Percentiles rank a stretch among this genome's conserved stretches.
phyloP scores from a whole-genome alignment of 2,329 filamentous ascomycete species.

The Cytospora piceicola region DNA sequence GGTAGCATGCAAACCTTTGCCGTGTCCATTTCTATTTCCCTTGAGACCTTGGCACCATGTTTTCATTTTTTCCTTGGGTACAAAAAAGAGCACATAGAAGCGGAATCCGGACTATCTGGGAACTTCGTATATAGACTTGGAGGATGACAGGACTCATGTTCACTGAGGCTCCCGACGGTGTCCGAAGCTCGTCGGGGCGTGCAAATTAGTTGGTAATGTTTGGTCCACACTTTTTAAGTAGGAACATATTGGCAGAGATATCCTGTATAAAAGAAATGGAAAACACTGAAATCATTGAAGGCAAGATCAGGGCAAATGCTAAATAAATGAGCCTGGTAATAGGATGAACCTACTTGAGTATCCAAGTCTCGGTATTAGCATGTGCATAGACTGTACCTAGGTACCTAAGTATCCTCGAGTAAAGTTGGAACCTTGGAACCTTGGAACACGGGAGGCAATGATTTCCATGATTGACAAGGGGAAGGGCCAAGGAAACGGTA shows the following conservation, averaged over 20 bases:
- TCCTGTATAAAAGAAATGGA: neutral
- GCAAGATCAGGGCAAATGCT: neutral
- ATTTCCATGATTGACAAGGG: too few relatives aligned
- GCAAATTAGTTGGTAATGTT: slow-evolving; percentile 26
- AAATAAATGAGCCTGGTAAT: neutral
- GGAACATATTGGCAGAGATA: slow-evolving; percentile 8
- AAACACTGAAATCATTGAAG: neutral
- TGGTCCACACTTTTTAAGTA: slow-evolving; percentile 21
- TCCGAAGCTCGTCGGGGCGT: neutral
- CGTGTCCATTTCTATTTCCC: slow-evolving; percentile 2
- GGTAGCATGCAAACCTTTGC: slow-evolving; percentile 12
- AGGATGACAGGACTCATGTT: slow-evolving; percentile 14
- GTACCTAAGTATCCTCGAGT: too few relatives aligned
- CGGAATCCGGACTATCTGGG: slow-evolving; percentile 25
- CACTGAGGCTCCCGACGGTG: slow-evolving; percentile 3
- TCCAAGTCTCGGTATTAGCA: neutral
- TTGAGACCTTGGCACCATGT: neutral
- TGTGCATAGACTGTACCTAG: too few relatives aligned
- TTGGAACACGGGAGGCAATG: too few relatives aligned
- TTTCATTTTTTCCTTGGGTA: slow-evolving; percentile 5
- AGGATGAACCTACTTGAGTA: too few relatives aligned
- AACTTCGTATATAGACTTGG: slow-evolving; percentile 21
- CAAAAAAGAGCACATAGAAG: slow-evolving; percentile 15
- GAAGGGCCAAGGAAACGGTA: too few relatives aligned
- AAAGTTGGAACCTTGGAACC: too few relatives aligned